Percentiles rank a stretch among this genome's conserved stretches.
phyloP scores from a whole-genome alignment of 2,329 filamentous ascomycete species.

The Fusarium drepaniforme region DNA sequence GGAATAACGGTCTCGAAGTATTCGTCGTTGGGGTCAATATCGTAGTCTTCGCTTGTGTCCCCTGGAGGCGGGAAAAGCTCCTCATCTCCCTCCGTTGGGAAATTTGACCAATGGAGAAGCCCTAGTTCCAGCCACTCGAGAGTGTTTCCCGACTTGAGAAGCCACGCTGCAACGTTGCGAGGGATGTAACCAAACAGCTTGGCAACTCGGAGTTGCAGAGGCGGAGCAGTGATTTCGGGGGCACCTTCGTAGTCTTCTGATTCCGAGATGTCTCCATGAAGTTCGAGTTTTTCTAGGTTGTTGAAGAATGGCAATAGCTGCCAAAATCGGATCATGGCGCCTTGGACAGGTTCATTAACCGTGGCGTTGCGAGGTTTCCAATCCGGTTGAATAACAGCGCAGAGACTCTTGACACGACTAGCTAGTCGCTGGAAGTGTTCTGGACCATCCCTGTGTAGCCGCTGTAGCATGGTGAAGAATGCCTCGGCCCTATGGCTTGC shows the following conservation, averaged over 20 bases:
- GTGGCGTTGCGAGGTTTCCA: not conserved
- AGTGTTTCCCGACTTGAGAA: conserved; percentile 4
- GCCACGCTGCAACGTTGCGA: not conserved
- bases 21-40: not conserved
- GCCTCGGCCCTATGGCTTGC: not conserved
- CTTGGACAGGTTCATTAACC: too few relatives aligned
- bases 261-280: not conserved
- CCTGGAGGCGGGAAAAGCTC: not conserved
- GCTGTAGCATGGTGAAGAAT: conserved; percentile 5
- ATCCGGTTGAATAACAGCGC: conserved; percentile 10
- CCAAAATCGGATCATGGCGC: conserved; percentile 8
- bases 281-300: conserved; percentile 20
- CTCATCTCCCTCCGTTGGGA: accelerated
- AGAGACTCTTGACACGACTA: conserved; percentile 14
- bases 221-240: not conserved
- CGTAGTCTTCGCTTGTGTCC: not conserved
- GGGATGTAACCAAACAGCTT: conserved; percentile 33
- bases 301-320: conserved; percentile 22
- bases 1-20: not conserved
- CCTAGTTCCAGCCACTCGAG: conserved; percentile 31
- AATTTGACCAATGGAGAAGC: conserved; percentile 12
- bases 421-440: not conserved
- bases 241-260: not conserved
- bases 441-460: not conserved
- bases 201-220: conserved; percentile 10